Evolutionary conservation across 2,329 filamentous ascomycete species (phyloP).

Genomic region (Penicillium sp.): DNA sequence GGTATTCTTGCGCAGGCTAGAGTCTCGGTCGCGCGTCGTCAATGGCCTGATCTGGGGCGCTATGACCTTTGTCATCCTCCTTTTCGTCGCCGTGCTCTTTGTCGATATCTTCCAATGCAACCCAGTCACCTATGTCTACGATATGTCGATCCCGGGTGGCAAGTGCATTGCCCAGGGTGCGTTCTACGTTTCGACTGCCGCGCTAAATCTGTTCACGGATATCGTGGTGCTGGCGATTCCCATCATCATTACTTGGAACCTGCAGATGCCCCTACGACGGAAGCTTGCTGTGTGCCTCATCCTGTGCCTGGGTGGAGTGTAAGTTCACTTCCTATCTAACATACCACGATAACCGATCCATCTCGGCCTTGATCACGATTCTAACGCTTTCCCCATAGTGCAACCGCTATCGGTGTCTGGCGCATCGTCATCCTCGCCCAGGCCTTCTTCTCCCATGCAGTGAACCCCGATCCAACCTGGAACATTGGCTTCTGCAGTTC

Average conservation of each 20-base stretch:
- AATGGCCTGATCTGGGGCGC: conserved; percentile 30
- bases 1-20: conserved; percentile 39
- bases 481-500: conserved; percentile 38
- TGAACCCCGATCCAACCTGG: conserved; percentile 31
- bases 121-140: conserved; percentile 36
- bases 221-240: conserved; percentile 40
- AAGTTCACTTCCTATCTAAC: conserved; percentile 8
- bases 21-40: conserved; percentile 33
- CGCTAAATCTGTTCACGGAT: conserved; percentile 41
- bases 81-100: conserved; percentile 34
- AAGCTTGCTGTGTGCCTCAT: conserved; percentile 41
- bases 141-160: conserved; percentile 26
- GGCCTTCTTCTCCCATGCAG: conserved; percentile 21
- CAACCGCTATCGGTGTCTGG: conserved; percentile 39
- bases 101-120: conserved; percentile 42
- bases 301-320: conserved; percentile 38
- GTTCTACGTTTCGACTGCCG: conserved; percentile 38
- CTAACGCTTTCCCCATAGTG: conserved; percentile 21
- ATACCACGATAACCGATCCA: neutral
- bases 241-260: conserved; percentile 37
- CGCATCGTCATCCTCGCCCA: conserved; percentile 37
- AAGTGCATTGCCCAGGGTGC: conserved; percentile 38
- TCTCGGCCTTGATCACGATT: neutral
- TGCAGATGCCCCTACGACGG: conserved; percentile 37
- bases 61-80: conserved; percentile 21